phyloP scores from a whole-genome alignment of 139 green algal genomes.

The Closterium sp. region DNA sequence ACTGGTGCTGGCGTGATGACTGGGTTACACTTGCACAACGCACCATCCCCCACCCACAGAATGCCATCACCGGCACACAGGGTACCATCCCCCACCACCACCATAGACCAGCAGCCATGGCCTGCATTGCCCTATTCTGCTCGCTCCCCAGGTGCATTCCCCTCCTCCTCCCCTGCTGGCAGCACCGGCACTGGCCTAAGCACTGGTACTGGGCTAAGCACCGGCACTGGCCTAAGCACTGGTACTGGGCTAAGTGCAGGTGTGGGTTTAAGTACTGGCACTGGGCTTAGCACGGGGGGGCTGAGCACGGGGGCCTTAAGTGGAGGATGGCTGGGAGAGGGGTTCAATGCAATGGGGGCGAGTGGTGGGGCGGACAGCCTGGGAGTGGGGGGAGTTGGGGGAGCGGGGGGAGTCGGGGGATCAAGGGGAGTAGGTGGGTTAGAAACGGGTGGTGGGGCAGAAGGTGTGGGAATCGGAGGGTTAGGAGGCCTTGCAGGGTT shows the following conservation, averaged over 20 bases:
- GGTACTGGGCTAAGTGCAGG: background rate
- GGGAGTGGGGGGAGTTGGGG: no score
- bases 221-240: background rate
- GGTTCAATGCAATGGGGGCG: background rate
- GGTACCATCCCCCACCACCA: background rate
- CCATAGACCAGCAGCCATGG: background rate
- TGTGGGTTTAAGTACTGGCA: background rate
- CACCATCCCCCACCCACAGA: background rate
- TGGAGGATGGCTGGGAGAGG: background rate
- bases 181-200: background rate
- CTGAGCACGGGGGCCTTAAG: background rate
- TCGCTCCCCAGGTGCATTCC: background rate
- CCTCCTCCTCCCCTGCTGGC: background rate
- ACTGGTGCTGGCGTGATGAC: background rate
- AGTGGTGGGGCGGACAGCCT: background rate
- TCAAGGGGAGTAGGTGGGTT: background rate
- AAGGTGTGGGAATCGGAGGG: no score
- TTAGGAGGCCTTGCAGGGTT: no score
- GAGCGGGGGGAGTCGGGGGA: background rate
- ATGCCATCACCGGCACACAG: background rate
- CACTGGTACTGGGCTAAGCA: no score
- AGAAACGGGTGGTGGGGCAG: no score
- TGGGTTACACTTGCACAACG: background rate
- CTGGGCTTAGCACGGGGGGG: background rate
- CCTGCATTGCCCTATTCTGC: background rate